phyloP scores from a whole-genome alignment of 352 stramenopile genomes.

The Phytopythium mirpurense region DNA sequence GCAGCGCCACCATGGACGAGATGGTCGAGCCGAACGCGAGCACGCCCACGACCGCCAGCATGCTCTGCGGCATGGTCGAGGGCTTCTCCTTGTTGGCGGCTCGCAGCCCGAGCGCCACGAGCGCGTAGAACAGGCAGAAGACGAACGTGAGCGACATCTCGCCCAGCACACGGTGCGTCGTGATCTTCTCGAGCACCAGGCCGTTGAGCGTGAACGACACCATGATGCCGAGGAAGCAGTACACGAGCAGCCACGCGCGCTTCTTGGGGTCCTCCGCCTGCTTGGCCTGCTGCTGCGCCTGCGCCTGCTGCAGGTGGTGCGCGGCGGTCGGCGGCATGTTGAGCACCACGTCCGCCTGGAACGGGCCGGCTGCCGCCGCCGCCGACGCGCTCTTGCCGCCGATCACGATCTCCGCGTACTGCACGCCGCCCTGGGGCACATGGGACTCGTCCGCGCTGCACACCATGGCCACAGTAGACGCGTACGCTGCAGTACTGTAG shows the following conservation, averaged over 20 bases:
- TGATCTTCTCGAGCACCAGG: slow-evolving; percentile 80
- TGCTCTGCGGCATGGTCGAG: slow-evolving; percentile 68
- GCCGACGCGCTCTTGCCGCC: slow-evolving; percentile 20
- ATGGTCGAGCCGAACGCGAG: slow-evolving; percentile 78
- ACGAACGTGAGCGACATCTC: slow-evolving; percentile 85
- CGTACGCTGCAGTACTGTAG: neutral
- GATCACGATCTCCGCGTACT: slow-evolving; percentile 62
- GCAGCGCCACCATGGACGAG: slow-evolving; percentile 75
- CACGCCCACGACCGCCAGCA: slow-evolving; percentile 54
- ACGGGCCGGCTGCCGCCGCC: neutral
- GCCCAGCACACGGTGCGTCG: slow-evolving; percentile 70
- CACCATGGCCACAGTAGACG: slow-evolving; percentile 23
- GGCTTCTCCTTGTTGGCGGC: slow-evolving; percentile 54
- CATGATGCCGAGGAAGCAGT: slow-evolving; percentile 82
- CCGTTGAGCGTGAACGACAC: slow-evolving; percentile 81
- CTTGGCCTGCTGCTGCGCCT: slow-evolving; percentile 17
- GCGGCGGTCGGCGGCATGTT: slow-evolving; percentile 8
- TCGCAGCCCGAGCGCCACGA: slow-evolving; percentile 56
- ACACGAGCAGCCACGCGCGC: slow-evolving; percentile 53
- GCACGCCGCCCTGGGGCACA: slow-evolving; percentile 15
- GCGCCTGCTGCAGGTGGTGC: slow-evolving; percentile 9
- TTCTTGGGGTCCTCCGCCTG: slow-evolving; percentile 23
- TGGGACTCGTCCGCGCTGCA: slow-evolving; percentile 29
- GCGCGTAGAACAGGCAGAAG: slow-evolving; percentile 73
- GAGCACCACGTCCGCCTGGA: slow-evolving; percentile 19